Evolutionary conservation across 768 basidiomycete genomes (phyloP), one percentile per base, ranked within the genome.

Genomic region (Trametes elegans): DNA sequence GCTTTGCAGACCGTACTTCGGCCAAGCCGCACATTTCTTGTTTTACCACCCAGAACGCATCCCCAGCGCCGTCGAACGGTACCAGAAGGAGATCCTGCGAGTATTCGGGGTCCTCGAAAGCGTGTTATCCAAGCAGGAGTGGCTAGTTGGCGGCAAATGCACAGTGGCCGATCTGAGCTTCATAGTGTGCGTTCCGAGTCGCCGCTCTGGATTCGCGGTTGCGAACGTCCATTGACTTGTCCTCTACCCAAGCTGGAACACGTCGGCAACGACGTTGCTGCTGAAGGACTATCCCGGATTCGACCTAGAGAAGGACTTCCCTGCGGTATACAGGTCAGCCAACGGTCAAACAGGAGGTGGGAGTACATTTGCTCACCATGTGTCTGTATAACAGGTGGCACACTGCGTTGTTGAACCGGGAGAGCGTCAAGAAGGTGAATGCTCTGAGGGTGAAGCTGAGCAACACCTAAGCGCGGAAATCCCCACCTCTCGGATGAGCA

Each of bases 41-140:
- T 31, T 39, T 2, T 55, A 14, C 28, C 52, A 55, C 29, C 35
- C 31, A 0, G 53, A 55, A 31, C 36, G 43, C 5, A 14, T 59
- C 5, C 58, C 58, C 3, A 55, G 53, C 44, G 58, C 58, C 10
- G 19, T 55, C 29, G 58, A 59, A 43, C 53, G 58, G 23, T 59
- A 59, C 53, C 42, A 42, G 32, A 49, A 53, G n/a, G 53, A 59
- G 44, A 31, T 48, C 18, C 14, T 46, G 16, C 58, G 53, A 23
- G 43, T 59, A 5, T 31, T 50, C 34, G 43, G 53, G 8, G 58
- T 55, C 11, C 53, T 59, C 28, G 53, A 55, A 1, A n/a, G 39
- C 7, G 58, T 48, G 26, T 45, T 58, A 21, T n/a, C 49, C 11
- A 26, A 41, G 28, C 19, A 31, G 3, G 50, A 48, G 7, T 58